These are phyloP conservation scores for Carex pumila DNA, from an alignment of 176 grass and related monocot species.

Conservation along the genomic window DNA sequence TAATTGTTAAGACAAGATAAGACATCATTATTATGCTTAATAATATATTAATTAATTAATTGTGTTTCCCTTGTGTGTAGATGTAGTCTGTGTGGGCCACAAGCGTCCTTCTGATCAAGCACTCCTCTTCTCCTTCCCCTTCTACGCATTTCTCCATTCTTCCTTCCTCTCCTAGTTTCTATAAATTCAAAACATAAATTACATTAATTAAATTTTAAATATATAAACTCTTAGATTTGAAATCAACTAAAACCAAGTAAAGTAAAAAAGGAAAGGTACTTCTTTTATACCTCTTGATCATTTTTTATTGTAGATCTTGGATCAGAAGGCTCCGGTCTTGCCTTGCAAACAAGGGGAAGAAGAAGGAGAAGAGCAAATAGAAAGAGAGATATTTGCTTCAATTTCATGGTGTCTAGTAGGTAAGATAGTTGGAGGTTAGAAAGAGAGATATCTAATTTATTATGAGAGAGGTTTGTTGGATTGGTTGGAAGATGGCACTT, in stretches of 20 bases:
- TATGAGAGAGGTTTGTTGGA: background rate
- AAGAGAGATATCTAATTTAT: background rate
- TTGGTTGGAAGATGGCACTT: constrained; percentile 6
- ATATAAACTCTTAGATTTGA: background rate
- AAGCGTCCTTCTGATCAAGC: constrained; percentile 38
- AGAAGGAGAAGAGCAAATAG: constrained; percentile 17
- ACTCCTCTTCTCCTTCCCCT: constrained; percentile 19
- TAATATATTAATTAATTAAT: background rate
- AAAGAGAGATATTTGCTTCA: constrained; percentile 19
- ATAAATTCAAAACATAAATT: background rate
- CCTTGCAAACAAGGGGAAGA: constrained; percentile 8
- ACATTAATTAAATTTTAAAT: background rate
- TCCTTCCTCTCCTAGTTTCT: background rate
- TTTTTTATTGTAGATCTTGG: background rate
- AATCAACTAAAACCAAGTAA: background rate
- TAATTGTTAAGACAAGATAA: background rate
- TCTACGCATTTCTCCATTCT: constrained; percentile 10
- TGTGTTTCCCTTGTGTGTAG: constrained; percentile 45
- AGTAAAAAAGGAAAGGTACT: background rate
- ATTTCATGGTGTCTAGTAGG: constrained; percentile 8
- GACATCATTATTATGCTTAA: background rate
- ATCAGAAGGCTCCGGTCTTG: constrained; percentile 20
- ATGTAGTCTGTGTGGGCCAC: constrained; percentile 44
- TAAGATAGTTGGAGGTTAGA: constrained; percentile 6
- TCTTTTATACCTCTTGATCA: constrained; percentile 8